phyloP scores from a whole-genome alignment of 2,329 filamentous ascomycete genomes.

The Aspergillus sp. region DNA sequence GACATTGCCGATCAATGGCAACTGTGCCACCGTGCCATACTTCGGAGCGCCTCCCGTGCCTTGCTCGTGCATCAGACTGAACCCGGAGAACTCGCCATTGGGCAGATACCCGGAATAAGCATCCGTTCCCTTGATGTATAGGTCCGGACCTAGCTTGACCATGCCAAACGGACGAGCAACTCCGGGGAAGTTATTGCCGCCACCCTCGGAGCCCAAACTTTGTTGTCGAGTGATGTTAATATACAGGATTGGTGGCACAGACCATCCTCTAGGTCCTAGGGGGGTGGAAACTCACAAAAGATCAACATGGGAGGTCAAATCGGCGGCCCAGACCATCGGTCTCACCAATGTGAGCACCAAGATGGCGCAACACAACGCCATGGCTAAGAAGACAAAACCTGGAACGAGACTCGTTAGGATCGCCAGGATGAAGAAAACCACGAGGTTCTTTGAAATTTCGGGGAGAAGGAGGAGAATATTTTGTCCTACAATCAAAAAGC shows the following conservation, averaged over 20 bases:
- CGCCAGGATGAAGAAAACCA: not conserved
- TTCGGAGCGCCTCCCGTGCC: constrained; percentile 69
- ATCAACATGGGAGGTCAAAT: constrained; percentile 28
- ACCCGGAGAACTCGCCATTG: constrained; percentile 57
- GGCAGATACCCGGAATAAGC: constrained; percentile 43
- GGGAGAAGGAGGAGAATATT: not conserved
- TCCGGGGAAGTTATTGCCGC: constrained; percentile 46
- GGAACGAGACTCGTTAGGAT: constrained; percentile 2
- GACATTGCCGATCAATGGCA: constrained; percentile 54
- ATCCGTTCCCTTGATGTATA: constrained; percentile 33
- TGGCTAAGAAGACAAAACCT: constrained; percentile 6
- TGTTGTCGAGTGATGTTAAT: constrained; percentile 5
- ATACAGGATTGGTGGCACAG: not conserved
- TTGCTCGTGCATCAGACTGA: constrained; percentile 65
- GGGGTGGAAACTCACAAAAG: constrained; percentile 24
- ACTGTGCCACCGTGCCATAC: constrained; percentile 65
- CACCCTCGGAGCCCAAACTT: constrained; percentile 32
- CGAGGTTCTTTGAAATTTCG: not conserved
- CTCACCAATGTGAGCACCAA: constrained; percentile 17
- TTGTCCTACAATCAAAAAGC: not conserved
- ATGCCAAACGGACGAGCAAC: constrained; percentile 43
- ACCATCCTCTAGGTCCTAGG: not conserved
- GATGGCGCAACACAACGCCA: constrained; percentile 10
- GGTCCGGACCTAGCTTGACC: constrained; percentile 46
- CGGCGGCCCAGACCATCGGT: constrained; percentile 12